These are phyloP conservation scores for Cruciata laevipes DNA, from an alignment of 257 asterid species.

Conservation along the genomic window DNA sequence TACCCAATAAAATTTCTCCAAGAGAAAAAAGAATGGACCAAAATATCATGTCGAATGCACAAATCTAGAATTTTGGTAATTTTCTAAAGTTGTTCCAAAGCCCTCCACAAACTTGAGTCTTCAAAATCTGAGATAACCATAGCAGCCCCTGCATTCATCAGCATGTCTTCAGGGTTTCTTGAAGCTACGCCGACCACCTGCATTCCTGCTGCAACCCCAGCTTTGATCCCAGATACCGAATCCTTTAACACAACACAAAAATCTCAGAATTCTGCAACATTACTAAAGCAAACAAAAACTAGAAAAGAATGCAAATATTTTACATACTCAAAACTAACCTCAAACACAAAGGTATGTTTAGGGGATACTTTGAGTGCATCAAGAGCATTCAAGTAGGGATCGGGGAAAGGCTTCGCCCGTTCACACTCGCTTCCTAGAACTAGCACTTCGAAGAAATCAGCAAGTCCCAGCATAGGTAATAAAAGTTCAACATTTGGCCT, in stretches of 20 bases:
- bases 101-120: slow-evolving; percentile 53
- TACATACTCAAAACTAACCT: slow-evolving; percentile 34
- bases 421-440: slow-evolving; percentile 65
- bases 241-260: slow-evolving; percentile 34
- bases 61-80: neutral
- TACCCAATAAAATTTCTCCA: too few species aligned
- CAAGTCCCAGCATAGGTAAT: slow-evolving; percentile 46
- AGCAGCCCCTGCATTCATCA: slow-evolving; percentile 52
- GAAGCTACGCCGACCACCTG: slow-evolving; percentile 63
- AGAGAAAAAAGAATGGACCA: slow-evolving; percentile 2
- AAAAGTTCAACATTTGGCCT: slow-evolving; percentile 61
- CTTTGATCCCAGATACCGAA: slow-evolving; percentile 71
- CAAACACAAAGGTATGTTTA: slow-evolving; percentile 53
- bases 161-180: slow-evolving; percentile 53
- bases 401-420: slow-evolving; percentile 74
- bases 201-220: slow-evolving; percentile 81
- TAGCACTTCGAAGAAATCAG: slow-evolving; percentile 46
- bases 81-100: slow-evolving; percentile 38
- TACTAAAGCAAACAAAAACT: too few species aligned
- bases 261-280: neutral
- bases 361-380: slow-evolving; percentile 49
- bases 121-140: slow-evolving; percentile 56
- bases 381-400: slow-evolving; percentile 74
- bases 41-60: neutral
- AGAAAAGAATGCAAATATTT: neutral